phyloP scores from a whole-genome alignment of 768 basidiomycete genomes.

The Kwoniella mangroviensis region DNA sequence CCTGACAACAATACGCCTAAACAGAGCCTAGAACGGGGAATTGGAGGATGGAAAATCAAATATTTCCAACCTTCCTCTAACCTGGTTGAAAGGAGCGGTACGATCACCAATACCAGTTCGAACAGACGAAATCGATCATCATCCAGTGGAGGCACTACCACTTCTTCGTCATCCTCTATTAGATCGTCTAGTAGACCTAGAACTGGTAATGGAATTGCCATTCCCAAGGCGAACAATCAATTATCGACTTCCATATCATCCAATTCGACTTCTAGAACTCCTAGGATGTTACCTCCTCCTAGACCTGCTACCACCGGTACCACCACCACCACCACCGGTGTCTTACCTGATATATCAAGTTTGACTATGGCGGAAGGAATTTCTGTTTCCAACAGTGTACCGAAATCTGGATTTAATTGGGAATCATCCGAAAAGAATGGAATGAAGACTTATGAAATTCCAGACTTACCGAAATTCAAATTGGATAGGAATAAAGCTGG shows the following conservation, averaged over 20 bases:
- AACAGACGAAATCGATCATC: conserved; percentile 6
- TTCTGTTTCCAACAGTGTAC: conserved; percentile 11
- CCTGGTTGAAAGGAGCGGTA: conserved; percentile 18
- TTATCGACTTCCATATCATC: conserved; percentile 18
- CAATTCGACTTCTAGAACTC: conserved; percentile 17
- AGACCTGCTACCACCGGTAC: conserved; percentile 14
- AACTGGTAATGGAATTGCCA: conserved; percentile 4
- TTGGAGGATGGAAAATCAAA: conserved; percentile 43
- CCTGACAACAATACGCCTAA: conserved; percentile 36
- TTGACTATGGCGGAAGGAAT: conserved; percentile 9
- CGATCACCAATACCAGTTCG: conserved; percentile 7
- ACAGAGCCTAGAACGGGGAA: conserved; percentile 39
- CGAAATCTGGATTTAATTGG: conserved; percentile 44
- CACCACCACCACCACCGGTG: background rate
- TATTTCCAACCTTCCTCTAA: conserved; percentile 23
- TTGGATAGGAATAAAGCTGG: conserved; percentile 40
- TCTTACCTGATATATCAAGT: conserved; percentile 12
- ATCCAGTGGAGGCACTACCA: conserved; percentile 5
- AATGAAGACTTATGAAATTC: conserved; percentile 47
- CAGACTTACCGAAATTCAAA: conserved; percentile 38
- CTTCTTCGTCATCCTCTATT: background rate
- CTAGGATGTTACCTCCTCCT: conserved; percentile 10
- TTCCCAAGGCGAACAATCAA: conserved; percentile 8
- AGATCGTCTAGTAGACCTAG: conserved; percentile 5
- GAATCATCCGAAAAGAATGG: conserved; percentile 42